Evolutionary conservation across 2,329 filamentous ascomycete species (phyloP).

Genomic region (Chaetomiaceae sp.): DNA sequence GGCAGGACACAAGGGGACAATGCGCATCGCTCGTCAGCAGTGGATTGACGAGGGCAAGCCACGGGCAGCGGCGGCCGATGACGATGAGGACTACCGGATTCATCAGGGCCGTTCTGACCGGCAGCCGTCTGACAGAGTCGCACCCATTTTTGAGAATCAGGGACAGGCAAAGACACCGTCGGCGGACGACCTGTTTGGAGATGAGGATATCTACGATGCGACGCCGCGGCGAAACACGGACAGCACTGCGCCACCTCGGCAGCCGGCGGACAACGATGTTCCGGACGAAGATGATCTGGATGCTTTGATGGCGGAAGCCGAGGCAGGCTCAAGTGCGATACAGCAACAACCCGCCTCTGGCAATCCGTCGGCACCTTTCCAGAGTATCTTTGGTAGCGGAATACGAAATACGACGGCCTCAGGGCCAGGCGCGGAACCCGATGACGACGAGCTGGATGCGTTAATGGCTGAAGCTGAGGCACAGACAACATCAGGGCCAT

Average conservation of each 20-base stretch:
- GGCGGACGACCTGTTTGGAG: conserved; percentile 37
- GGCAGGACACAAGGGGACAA: conserved; percentile 74
- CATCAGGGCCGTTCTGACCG: conserved; percentile 19
- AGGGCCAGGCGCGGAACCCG: conserved; percentile 17
- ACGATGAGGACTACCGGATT: conserved; percentile 30
- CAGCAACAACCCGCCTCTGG: not conserved
- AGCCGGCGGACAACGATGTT: conserved; percentile 19
- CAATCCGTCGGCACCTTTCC: not conserved
- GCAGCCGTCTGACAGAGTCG: conserved; percentile 32
- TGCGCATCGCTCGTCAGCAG: conserved; percentile 68
- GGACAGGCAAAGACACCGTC: conserved; percentile 30
- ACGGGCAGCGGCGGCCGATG: conserved; percentile 31
- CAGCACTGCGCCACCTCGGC: not conserved
- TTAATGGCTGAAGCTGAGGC: conserved; percentile 32
- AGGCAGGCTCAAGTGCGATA: conserved; percentile 26
- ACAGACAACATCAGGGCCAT: conserved; percentile 12
- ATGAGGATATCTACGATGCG: conserved; percentile 51
- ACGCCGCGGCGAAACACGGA: conserved; percentile 37
- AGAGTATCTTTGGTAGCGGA: conserved; percentile 15
- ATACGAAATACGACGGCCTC: conserved; percentile 7
- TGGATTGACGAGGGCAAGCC: conserved; percentile 79
- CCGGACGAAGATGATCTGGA: conserved; percentile 47
- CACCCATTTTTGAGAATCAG: conserved; percentile 36
- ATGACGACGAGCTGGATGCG: conserved; percentile 35
- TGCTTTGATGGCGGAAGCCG: conserved; percentile 49